phyloP scores from a whole-genome alignment of 495 filamentous ascomycete genomes.

The Aspergillus cavernicola region DNA sequence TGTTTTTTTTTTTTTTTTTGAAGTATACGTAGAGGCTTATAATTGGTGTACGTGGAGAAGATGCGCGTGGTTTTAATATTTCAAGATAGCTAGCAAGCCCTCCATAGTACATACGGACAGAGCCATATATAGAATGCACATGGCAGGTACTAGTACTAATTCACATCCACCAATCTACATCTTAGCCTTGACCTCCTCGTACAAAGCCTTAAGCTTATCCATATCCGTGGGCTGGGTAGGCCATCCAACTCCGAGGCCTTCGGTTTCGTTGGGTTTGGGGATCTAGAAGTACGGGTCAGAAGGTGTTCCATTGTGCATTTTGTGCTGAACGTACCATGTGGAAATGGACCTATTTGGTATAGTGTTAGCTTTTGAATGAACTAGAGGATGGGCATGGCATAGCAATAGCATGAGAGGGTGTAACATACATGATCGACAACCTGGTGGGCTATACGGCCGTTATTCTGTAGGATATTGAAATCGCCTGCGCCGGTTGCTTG shows the following conservation, averaged over 20 bases:
- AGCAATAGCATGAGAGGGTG: neutral
- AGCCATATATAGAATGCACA: neutral
- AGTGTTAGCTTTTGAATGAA: neutral
- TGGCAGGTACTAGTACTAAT: neutral
- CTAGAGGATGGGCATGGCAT: neutral
- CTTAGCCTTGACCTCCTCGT: conserved; percentile 82
- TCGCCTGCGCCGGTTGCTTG: conserved; percentile 68
- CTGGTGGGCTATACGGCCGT: conserved; percentile 91
- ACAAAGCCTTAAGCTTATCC: conserved; percentile 74
- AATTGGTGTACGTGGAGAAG: too few species aligned
- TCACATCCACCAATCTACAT: conserved; percentile 53
- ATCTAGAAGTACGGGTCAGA: conserved; percentile 52
- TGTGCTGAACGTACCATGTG: conserved; percentile 65
- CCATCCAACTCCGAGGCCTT: conserved; percentile 82
- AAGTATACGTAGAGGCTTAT: neutral
- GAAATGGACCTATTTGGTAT: conserved; percentile 67
- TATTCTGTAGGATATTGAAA: conserved; percentile 97
- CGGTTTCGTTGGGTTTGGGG: conserved; percentile 83
- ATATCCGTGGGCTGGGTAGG: conserved; percentile 73
- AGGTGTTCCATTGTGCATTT: too few species aligned
- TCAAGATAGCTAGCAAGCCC: too few species aligned
- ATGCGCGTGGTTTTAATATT: too few species aligned
- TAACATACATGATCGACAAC: conserved; percentile 79
- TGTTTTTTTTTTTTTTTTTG: neutral
- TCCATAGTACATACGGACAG: neutral